A percentile compares a stretch with the other conserved stretches of the same genome.
Conservation (phyloP, 306 rosid genomes). For the Dalbergia oliveri region DNA sequence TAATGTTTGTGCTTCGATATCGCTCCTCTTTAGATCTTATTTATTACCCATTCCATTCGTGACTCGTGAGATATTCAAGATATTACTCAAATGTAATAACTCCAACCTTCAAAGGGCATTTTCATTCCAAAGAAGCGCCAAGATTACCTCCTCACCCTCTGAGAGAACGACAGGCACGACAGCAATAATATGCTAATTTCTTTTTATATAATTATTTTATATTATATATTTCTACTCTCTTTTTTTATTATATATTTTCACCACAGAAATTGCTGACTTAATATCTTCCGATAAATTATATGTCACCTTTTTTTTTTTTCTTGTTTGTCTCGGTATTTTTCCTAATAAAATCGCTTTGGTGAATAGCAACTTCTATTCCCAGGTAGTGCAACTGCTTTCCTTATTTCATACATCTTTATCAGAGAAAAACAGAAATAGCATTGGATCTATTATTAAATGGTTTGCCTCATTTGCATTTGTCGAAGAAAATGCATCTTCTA, state of each 20-base stretch:
- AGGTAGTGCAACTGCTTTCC: constrained; percentile 37
- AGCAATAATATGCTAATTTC: background rate
- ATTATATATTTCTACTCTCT: background rate
- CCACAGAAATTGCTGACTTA: background rate
- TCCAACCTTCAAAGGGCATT: constrained; percentile 44
- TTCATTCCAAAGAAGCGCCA: constrained; percentile 49
- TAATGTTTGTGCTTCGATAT: background rate
- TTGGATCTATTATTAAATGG: constrained; percentile 35
- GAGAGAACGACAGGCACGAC: constrained; percentile 36
- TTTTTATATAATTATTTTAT: background rate
- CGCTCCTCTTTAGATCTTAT: constrained; percentile 1
- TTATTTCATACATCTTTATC: background rate
- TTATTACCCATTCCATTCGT: background rate
- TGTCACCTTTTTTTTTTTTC: background rate
- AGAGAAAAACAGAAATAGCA: background rate
- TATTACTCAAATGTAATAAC: constrained; percentile 37
- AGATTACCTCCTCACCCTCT: constrained; percentile 41
- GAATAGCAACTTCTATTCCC: constrained; percentile 38
- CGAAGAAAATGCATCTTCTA: background rate
- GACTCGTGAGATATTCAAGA: constrained; percentile 14
- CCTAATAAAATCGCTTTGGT: constrained; percentile 34
- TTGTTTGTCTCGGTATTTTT: constrained; percentile 15
- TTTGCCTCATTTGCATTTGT: constrained; percentile 30
- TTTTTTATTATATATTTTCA: background rate
- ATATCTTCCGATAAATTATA: background rate